A percentile compares a stretch with the other conserved stretches of the same genome.
These are phyloP conservation scores for Hymenoscyphus salicellus DNA, from an alignment of 2,329 filamentous ascomycete species.

Conservation along the genomic window DNA sequence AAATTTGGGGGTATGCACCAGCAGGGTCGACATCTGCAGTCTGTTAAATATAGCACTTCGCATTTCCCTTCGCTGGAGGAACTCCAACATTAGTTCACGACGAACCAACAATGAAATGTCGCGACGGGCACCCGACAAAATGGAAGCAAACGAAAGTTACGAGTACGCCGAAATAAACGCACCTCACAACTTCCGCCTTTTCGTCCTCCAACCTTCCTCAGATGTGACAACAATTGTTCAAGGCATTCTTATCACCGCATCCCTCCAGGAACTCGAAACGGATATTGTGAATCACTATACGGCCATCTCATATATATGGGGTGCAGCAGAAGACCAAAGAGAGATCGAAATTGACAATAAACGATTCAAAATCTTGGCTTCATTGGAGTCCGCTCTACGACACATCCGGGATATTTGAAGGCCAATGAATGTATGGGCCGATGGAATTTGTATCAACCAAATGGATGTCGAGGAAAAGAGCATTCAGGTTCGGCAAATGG, in stretches of 20 bases:
- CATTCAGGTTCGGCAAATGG: slow-evolving; percentile 16
- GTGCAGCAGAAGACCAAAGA: slow-evolving; percentile 20
- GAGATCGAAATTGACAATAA: slow-evolving; percentile 14
- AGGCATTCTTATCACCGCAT: background rate
- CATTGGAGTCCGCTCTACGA: slow-evolving; percentile 14
- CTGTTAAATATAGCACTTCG: background rate
- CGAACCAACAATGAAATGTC: background rate
- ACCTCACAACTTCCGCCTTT: background rate
- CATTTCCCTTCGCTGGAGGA: background rate
- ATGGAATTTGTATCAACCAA: slow-evolving; percentile 26
- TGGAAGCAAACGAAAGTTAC: background rate
- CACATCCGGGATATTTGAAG: background rate
- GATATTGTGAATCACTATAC: slow-evolving; percentile 3
- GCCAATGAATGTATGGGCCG: slow-evolving; percentile 15
- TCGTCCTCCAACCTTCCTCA: background rate
- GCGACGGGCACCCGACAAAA: background rate
- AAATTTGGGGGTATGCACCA: background rate
- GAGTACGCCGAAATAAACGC: background rate
- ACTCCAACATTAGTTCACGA: background rate
- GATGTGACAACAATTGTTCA: background rate
- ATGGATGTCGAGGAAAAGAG: slow-evolving; percentile 5
- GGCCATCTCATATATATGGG: slow-evolving; percentile 39
- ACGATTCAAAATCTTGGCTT: background rate
- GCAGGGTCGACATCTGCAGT: background rate
- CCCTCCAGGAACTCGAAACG: background rate